Conservation (phyloP, 2,329 filamentous ascomycete species). For the Fusarium lyarnte region DNA sequence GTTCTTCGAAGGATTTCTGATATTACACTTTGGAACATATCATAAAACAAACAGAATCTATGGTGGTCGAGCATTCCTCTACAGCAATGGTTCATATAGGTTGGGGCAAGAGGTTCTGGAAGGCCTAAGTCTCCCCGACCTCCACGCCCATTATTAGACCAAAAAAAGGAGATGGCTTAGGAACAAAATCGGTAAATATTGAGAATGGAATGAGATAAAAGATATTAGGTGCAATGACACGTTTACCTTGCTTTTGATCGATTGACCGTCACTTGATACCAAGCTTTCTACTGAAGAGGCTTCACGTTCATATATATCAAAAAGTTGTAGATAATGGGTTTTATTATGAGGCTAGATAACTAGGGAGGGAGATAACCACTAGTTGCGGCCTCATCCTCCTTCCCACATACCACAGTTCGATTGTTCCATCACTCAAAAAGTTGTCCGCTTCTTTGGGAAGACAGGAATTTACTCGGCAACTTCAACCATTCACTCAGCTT, state of each 20-base stretch:
- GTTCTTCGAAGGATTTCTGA: neutral
- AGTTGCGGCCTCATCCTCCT: too few species aligned
- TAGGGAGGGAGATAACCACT: too few species aligned
- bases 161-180: too few species aligned
- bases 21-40: neutral
- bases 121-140: neutral
- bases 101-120: neutral
- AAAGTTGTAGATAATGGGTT: neutral
- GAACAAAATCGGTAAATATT: neutral
- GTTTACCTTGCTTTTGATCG: neutral
- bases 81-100: neutral
- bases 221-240: neutral
- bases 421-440: too few species aligned
- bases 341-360: too few species aligned
- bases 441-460: too few species aligned
- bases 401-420: too few species aligned
- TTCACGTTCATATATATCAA: neutral
- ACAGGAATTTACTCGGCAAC: too few species aligned
- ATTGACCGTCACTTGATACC: neutral
- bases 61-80: neutral
- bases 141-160: neutral
- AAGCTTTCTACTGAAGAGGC: neutral
- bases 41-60: neutral
- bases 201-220: neutral
- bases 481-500: too few species aligned